Evolutionary conservation across 805 yeast species (phyloP), one percentile per base, ranked within the genome.

Genomic region (Metschnikowia matae): DNA sequence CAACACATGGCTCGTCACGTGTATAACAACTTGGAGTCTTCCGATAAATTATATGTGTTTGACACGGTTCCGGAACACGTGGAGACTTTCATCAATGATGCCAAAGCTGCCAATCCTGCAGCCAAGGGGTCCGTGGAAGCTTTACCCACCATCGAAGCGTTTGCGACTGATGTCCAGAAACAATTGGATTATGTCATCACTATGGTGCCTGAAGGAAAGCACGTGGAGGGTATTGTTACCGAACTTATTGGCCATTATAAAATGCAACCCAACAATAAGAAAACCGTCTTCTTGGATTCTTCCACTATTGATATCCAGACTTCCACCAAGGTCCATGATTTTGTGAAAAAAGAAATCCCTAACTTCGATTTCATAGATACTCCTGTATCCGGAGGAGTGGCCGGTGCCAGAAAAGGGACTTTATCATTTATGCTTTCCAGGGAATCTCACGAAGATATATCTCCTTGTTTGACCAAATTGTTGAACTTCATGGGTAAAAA

Each of bases 311-410:
- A 79, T 51, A 72, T 79, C 47, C 68, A 71, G 35, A 75, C 81
- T 6, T 77, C 82, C 6, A 60, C 62, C 11, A 70, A 66, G 35
- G 63, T 74, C 35, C 75, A 77, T 46, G 54, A 67, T 6, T 56
- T 54, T 40, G 73, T 77, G 47, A 65, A 62, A 33, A 37, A 49
- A 20, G 56, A 65, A 44, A 58, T 71, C 39, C 69, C 74, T 1
- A 48, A 55, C 26, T 71, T 68, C 49, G 78, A 74, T 51, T 79
- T 77, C 54, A 73, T 79, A 37, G 83, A 79, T 57, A 73, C 83
- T 8, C 83, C 83, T 0, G 83, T 79, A 1, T 75, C 81, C 8
- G 83, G 83, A 3, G 83, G 83, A 14, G 78, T 74, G 0, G 74
- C 73, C 0, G 83, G 83, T 1, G 83, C 83, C 6, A 60, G 74